Base-by-base conservation (phyloP, 495 filamentous ascomycete species). In the Aspergillus taichungensis region DNA sequence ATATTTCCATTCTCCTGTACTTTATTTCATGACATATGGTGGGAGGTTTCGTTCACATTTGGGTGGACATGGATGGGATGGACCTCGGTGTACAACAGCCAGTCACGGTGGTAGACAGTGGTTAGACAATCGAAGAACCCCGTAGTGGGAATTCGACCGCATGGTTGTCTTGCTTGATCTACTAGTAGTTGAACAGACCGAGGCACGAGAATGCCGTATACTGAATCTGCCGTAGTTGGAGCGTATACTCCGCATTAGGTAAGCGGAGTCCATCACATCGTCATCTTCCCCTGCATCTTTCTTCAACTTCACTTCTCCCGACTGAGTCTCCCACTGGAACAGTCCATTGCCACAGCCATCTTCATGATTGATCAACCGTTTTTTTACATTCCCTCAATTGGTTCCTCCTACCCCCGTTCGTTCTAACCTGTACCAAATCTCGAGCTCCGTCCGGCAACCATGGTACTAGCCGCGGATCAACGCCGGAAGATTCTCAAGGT, bases 401-500 rank as follows among this genome's bases (percentile, higher is more conserved):
- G 8, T 40, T 13, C 27, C 27, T n/a, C 8, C 13, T 41, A 11
- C 38, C 38, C 9, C 13, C 13, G 36, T 34, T 35, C 12, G 13
- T 12, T 37, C 29, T 36, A 9, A 40, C 12, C n/a, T n/a, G n/a
- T 37, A 10, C 14, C 37, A 40, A 18, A 40, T 40, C 8, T 40
- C 27, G 37, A 7, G 40, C 37, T 45, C 18, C 18, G 18, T 33
- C 53, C 54, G 18, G 47, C 44, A 50, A 57, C 30, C 46, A 72
- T 70, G 68, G 63, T 61, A 35, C 37, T 69, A 30, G 56, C 63
- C 52, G 60, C 56, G 50, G 56, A 62, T 42, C 63, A 71, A 60
- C 78, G 88, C 47, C 96, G 87, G 69, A 82, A 76, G 60, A 87
- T 97, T 42, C 71, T 99, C 38, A 82, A 76, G 55, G 87, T 97